Conservation (phyloP, 257 asterid species). For the Nicotiana tabacum region DNA sequence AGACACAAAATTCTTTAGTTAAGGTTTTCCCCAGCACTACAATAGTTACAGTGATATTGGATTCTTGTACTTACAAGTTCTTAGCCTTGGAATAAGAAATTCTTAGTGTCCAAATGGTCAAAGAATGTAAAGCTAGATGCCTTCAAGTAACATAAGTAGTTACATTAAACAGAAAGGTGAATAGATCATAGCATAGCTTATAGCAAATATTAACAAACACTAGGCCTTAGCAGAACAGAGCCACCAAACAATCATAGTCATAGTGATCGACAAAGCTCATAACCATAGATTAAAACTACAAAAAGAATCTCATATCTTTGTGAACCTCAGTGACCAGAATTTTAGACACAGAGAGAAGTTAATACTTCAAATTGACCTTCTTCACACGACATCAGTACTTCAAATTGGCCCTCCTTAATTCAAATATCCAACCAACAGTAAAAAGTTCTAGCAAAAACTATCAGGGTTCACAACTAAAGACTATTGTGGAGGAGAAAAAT, state of each 20-base stretch:
- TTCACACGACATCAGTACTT: neutral
- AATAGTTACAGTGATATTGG: neutral
- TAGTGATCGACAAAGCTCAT: neutral
- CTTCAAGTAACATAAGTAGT: neutral
- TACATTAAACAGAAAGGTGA: neutral
- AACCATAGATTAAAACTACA: neutral
- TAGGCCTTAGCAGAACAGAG: neutral
- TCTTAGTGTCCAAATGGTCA: neutral
- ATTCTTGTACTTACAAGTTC: neutral
- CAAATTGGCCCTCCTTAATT: neutral
- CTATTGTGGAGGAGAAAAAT: neutral
- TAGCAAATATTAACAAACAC: neutral
- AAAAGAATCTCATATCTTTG: neutral
- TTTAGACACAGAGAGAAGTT: neutral
- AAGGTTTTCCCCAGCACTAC: neutral
- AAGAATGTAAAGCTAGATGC: neutral
- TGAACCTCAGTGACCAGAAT: neutral
- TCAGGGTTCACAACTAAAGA: neutral
- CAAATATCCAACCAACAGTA: neutral
- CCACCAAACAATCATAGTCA: neutral
- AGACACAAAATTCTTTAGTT: neutral
- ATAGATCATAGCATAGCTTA: neutral
- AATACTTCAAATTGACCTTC: neutral
- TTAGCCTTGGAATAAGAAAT: neutral
- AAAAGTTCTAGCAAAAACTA: neutral